Base-by-base conservation (phyloP, 225 moss, liverwort and hornwort species). In the Sphagnum contortum region DNA sequence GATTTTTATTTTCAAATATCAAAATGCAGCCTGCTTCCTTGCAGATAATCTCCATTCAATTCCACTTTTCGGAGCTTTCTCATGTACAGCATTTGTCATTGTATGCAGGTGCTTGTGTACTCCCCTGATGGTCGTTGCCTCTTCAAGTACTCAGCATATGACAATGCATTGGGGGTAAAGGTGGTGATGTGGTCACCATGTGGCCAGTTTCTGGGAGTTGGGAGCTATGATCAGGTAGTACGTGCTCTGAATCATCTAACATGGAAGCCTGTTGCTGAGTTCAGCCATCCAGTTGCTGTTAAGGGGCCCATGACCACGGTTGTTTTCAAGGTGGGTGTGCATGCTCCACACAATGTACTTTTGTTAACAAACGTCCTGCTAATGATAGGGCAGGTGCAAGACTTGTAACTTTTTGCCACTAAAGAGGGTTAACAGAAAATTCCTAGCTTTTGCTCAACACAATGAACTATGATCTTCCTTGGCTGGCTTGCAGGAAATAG, bases 81-180 rank as follows among this genome's bases (percentile, higher is more conserved):
- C 29, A 29, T 29, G 29, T 29, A 29, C 29, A 29, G 29, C 29
- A 29, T 29, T 0, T 29, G 29, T 29, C 29, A 29, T 29, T 29
- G 29, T 0, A 29, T 52, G 52, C 81, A 98, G 96, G 90, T 98
- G 59, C 76, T 98, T 69, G 75, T 92, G 62, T 98, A 98, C 69
- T 92, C 96, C 68, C 90, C 96, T 66, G 96, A 98, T 83, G 96
- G 96, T 49, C 92, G 96, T 60, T 98, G 96, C 67, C 79, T 92
- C 64, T 87, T 83, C 73, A 98, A 92, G 72, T 98, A 87, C 72
- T 87, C 90, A 59, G 96, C 96, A 12, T 98, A 98, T 66, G 96
- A 91, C 4, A 90, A 92, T 81, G 96, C 96, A 12, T 77, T 98
- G 60, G 96, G 96, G 65, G 78, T 98, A 79, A 98, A 98, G 80